A percentile compares a stretch with the other conserved stretches of the same genome.
Conservation (phyloP, 345 rosid genomes). For the Dimocarpus longan region DNA sequence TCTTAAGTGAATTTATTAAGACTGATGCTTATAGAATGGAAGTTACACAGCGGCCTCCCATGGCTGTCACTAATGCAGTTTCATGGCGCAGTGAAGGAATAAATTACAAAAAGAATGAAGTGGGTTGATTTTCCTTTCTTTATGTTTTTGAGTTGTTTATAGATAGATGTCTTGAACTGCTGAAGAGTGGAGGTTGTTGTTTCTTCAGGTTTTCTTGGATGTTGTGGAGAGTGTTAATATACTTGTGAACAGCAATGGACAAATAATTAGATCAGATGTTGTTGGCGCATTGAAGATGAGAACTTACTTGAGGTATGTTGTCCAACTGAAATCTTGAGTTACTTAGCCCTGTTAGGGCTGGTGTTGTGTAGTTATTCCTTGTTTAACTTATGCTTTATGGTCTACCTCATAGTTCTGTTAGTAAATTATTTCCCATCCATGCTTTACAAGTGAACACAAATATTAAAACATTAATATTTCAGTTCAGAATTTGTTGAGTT, state of each 20-base stretch:
- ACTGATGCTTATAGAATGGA: constrained; percentile 99
- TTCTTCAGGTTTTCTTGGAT: constrained; percentile 84
- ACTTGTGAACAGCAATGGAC: constrained; percentile 97
- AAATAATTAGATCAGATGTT: constrained; percentile 90
- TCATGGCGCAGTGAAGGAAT: constrained; percentile 99
- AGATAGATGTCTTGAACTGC: constrained; percentile 13
- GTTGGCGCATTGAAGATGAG: constrained; percentile 99
- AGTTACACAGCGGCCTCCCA: constrained; percentile 93
- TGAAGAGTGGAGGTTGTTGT: constrained; percentile 19
- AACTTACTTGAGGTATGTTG: constrained; percentile 80
- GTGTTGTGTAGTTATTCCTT: background rate
- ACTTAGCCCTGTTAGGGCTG: background rate
- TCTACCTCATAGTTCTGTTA: background rate
- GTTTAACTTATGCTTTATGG: background rate
- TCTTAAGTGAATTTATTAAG: constrained; percentile 94
- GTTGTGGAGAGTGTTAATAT: constrained; percentile 94
- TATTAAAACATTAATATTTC: background rate
- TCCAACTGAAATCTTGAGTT: background rate
- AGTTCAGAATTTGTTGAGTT: constrained; percentile 11
- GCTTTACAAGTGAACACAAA: background rate
- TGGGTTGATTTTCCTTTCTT: constrained; percentile 31
- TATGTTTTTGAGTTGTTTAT: constrained; percentile 18
- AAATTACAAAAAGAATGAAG: constrained; percentile 88
- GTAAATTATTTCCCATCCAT: background rate
- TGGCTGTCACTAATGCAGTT: constrained; percentile 99